Base-by-base conservation (phyloP, 164 flowering plant species). In the Vitis amurensis region DNA sequence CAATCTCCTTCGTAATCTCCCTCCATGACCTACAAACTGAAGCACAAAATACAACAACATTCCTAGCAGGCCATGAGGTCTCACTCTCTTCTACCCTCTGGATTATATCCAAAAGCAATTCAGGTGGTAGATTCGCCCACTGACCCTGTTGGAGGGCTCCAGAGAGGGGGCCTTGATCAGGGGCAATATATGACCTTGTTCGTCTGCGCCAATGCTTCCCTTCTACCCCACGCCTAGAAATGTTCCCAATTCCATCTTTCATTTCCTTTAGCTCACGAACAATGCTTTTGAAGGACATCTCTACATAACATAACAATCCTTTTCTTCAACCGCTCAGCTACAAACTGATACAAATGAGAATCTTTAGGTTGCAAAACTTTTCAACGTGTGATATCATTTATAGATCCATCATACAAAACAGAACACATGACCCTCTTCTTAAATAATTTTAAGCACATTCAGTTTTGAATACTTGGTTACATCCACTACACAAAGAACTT, bases 11-110 rank as follows among this genome's bases (percentile, higher is more conserved):
- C 1, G 86, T 82, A 69, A 89, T 79, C n/a, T 73, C 79, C 68
- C 97, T 86, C 97, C 97, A 91, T 1, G 97, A 82, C 62, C 78
- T 75, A 74, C 97, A 91, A 50, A 91, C 93, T 0, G 89, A 79
- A 63, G 89, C 93, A 75, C 92, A 89, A 17, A 70, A 84, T 56
- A 91, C 87, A 15, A 91, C 87, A 50, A 62, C 78, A 44, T 74
- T 76, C 44, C 97, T 76, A 3, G 89, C 82, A 63, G 93, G 97
- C 97, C 97, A 91, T 4, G 89, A 59, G 27, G 86, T 77, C 79
- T 89, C 93, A 67, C 87, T 91, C 75, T 83, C 87, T 67, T 89
- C 97, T 52, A 91, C 76, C 77, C 92, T 85, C 71, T 74, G 78
- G 30, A 91, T 79, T 48, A 91, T 87, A 73, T 91, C 97, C 71